phyloP scores from a whole-genome alignment of 345 rosid species.

The Triadica sebifera region DNA sequence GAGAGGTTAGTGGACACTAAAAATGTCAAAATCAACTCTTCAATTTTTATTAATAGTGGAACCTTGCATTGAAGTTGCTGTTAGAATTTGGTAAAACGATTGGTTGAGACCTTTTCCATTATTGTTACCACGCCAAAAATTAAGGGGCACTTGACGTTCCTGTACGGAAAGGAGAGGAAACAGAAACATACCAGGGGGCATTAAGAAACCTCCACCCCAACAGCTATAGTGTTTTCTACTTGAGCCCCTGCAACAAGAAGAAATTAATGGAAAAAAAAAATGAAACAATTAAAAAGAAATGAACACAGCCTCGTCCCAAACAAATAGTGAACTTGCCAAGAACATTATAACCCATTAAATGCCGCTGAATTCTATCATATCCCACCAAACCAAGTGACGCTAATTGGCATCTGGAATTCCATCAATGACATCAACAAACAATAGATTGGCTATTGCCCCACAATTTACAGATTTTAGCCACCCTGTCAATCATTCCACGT shows the following conservation, averaged over 20 bases:
- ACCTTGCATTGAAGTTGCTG: no score
- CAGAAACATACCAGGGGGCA: conserved; percentile 20
- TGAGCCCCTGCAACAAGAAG: conserved; percentile 37
- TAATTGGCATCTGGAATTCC: neutral
- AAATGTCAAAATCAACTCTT: no score
- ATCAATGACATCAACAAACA: neutral
- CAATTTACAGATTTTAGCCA: neutral
- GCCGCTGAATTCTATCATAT: neutral
- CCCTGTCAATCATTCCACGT: no score
- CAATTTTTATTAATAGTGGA: no score
- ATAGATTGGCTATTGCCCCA: neutral
- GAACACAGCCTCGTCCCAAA: neutral
- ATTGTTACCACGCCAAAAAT: neutral
- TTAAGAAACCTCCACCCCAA: conserved; percentile 11
- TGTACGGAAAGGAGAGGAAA: neutral
- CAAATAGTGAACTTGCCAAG: neutral
- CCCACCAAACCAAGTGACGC: neutral
- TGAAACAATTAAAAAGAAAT: conserved; percentile 9
- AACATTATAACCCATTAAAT: neutral
- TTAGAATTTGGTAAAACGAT: no score
- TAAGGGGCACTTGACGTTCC: neutral
- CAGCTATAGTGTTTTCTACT: conserved; percentile 10
- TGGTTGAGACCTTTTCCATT: neutral
- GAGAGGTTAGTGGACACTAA: no score
- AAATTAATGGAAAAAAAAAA: neutral